Evolutionary conservation across 768 basidiomycete genomes (phyloP).

Genomic region (Naganishia kalamii): DNA sequence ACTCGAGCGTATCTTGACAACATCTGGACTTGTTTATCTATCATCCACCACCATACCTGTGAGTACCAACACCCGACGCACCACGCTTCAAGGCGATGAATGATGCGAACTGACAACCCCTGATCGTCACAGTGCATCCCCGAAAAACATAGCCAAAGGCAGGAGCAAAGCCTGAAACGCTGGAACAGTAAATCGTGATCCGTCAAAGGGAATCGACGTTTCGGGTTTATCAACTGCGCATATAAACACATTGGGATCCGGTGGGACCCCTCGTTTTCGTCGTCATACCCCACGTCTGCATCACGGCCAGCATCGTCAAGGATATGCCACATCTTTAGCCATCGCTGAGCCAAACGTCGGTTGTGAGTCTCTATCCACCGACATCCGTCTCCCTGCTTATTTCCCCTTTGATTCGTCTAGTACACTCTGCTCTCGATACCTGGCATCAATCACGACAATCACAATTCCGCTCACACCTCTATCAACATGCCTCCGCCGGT

Average conservation of each 20-base stretch:
- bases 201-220: neutral
- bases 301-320: neutral
- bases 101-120: neutral
- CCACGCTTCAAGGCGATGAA: too few relatives aligned
- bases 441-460: neutral
- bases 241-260: neutral
- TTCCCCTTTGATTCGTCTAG: neutral
- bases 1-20: neutral
- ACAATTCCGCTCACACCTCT: neutral
- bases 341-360: neutral
- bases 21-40: neutral
- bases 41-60: neutral
- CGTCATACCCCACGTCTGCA: neutral
- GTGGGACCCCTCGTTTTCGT: neutral
- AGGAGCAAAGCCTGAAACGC: neutral
- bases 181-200: neutral
- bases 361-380: conserved; percentile 4
- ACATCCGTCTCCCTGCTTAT: neutral
- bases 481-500: neutral
- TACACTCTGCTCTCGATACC: neutral
- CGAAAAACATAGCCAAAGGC: conserved; percentile 4
- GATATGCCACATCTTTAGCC: conserved; percentile 7
- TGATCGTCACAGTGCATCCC: neutral
- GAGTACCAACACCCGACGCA: neutral
- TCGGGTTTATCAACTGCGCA: neutral